phyloP scores from a whole-genome alignment of 129 eudicot genomes.

The Pittosporum tobira region DNA sequence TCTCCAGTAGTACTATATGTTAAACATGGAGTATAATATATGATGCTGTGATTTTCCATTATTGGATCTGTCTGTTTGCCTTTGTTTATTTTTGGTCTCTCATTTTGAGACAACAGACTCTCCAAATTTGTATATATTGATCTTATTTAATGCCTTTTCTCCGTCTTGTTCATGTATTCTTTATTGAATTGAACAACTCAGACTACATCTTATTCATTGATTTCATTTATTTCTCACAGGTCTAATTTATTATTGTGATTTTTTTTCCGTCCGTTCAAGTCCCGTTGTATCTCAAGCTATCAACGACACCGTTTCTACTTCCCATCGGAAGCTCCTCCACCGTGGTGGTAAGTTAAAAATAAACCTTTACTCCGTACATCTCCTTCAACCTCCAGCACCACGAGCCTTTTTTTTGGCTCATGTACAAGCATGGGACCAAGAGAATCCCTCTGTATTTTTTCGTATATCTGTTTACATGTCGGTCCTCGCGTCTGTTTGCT shows the following conservation, averaged over 20 bases:
- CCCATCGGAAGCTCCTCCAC: slow-evolving; percentile 54
- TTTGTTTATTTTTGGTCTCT: slow-evolving; percentile 3
- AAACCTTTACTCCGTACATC: slow-evolving; percentile 4
- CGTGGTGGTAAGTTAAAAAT: slow-evolving; percentile 27
- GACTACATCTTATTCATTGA: slow-evolving; percentile 3
- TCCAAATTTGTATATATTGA: neutral
- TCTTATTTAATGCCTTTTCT: neutral
- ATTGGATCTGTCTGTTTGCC: slow-evolving; percentile 8
- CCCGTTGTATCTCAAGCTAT: neutral
- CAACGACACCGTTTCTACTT: slow-evolving; percentile 15
- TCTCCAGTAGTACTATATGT: neutral
- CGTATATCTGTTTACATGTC: slow-evolving; percentile 15
- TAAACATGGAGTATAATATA: neutral
- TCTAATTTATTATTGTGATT: slow-evolving; percentile 6
- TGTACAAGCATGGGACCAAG: neutral
- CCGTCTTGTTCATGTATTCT: slow-evolving; percentile 15
- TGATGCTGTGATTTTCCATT: slow-evolving; percentile 6
- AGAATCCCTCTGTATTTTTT: slow-evolving; percentile 4
- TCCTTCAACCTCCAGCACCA: neutral
- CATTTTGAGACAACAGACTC: slow-evolving; percentile 10
- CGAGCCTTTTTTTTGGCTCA: slow-evolving; percentile 1
- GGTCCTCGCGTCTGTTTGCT: slow-evolving; percentile 27
- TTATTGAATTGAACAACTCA: slow-evolving; percentile 18
- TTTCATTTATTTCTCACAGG: neutral
- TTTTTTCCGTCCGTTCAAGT: slow-evolving; percentile 3